A percentile compares a stretch with the other conserved stretches of the same genome.
Conservation (phyloP, 176 grass and related monocot genomes). For the Triticum timopheevii region DNA sequence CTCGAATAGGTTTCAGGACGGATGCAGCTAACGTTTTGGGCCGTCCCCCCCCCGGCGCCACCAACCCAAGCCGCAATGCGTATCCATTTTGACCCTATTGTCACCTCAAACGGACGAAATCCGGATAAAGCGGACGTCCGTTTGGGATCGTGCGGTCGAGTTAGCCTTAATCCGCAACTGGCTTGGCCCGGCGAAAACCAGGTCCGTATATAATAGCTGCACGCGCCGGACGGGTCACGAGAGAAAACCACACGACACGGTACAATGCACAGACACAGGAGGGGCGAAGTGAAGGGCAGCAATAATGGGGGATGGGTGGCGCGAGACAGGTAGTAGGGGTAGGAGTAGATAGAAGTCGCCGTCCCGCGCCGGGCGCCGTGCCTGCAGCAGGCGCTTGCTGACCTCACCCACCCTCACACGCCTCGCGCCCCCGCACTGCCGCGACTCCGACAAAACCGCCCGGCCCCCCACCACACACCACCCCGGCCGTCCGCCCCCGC, state of each 20-base stretch:
- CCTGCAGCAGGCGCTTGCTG: conserved; percentile 30
- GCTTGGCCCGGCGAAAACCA: neutral
- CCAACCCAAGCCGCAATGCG: too few species aligned
- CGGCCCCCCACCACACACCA: neutral
- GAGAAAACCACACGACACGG: neutral
- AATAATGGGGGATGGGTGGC: conserved; percentile 12
- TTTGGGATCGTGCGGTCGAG: too few species aligned
- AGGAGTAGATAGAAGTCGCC: conserved; percentile 16
- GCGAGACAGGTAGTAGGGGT: too few species aligned
- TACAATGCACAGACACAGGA: neutral
- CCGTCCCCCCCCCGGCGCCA: too few species aligned
- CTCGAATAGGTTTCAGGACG: too few species aligned
- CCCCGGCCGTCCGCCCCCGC: conserved; percentile 23
- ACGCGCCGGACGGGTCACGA: conserved; percentile 22
- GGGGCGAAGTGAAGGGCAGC: neutral
- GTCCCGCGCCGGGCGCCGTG: conserved; percentile 34
- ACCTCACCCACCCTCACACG: conserved; percentile 25
- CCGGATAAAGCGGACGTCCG: too few species aligned
- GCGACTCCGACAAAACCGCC: conserved; percentile 19
- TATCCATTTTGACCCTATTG: too few species aligned
- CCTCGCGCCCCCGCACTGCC: conserved; percentile 9
- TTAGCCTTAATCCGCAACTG: neutral
- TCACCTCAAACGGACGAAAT: too few species aligned
- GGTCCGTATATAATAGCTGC: neutral
- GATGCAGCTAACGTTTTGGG: too few species aligned